Base-by-base conservation (phyloP, 495 filamentous ascomycete species). In the Trichocladium uniseriatum region DNA sequence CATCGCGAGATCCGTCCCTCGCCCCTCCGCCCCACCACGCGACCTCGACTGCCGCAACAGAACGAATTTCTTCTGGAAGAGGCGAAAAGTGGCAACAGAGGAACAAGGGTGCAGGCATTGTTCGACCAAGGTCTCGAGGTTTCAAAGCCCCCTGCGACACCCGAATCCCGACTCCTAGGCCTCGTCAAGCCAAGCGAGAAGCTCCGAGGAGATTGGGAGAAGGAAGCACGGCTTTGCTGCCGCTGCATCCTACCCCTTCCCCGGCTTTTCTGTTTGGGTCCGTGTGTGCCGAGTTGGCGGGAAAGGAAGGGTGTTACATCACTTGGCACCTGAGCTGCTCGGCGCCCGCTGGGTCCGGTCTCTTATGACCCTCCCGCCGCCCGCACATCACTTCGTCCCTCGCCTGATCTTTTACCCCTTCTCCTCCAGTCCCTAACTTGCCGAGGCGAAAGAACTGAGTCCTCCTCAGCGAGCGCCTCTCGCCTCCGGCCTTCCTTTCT, bases 351-450 rank as follows among this genome's bases (percentile, higher is more conserved):
- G 15, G 45, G 47, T 38, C 49, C 60, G 18, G 40, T 49, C 54
- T 56, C 55, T 73, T 71, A 73, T 73, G 66, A 73, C 60, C 59
- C 67, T 60, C 56, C 56, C 81, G 52, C 63, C 65, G 54, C 67
- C 68, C 67, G 51, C 66, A 59, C 64, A 48, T 53, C 51, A 21
- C 57, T 31, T 46, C 40, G 40, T 40, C 46, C 13, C 49, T 51
- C 49, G 21, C 51, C 48, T 46, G 49, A 39, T 32, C 45, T 49
- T 20, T 43, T 42, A 49, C 49, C 40, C 51, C 45, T 60, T 55
- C 52, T 45, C 43, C 43, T 49, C 48, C 29, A 49, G 24, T 54
- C 49, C 49, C 52, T 53, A 46, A 58, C 48, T 57, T 57, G 58
- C 55, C 58, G 62, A 61, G 57, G 60, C 55, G 56, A 57, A 60